Percentiles rank a stretch among this genome's conserved stretches.
Evolutionary conservation across 1,284 basidiomycete species (phyloP).

Genomic region (Ustilago hordei): DNA sequence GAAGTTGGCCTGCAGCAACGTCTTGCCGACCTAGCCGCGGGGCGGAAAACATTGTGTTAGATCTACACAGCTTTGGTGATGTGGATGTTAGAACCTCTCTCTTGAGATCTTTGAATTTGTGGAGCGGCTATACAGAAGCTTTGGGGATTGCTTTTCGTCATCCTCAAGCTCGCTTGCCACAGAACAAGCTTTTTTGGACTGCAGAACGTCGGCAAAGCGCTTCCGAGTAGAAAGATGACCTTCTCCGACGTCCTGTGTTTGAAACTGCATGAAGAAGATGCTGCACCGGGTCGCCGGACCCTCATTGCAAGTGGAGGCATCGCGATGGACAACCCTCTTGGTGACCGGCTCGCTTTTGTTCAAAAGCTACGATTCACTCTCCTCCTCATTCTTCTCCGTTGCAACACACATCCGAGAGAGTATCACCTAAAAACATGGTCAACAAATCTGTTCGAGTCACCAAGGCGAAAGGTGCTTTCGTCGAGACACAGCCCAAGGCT

Average conservation of each 20-base stretch:
- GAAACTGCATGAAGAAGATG: background rate
- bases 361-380: background rate
- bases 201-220: background rate
- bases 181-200: background rate
- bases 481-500: constrained; percentile 22
- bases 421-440: constrained; percentile 11
- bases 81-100: background rate
- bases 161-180: background rate
- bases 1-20: background rate
- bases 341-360: background rate
- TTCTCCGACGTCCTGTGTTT: background rate
- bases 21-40: background rate
- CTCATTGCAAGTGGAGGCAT: background rate
- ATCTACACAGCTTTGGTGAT: background rate
- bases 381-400: no score
- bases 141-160: background rate
- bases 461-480: constrained; percentile 32
- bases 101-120: background rate
- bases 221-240: background rate
- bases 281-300: background rate
- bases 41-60: background rate
- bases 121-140: constrained; percentile 21
- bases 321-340: background rate
- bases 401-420: background rate
- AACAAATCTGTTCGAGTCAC: constrained; percentile 42